Conservation (phyloP, 441 rosid species). For the Daphne laureola region DNA sequence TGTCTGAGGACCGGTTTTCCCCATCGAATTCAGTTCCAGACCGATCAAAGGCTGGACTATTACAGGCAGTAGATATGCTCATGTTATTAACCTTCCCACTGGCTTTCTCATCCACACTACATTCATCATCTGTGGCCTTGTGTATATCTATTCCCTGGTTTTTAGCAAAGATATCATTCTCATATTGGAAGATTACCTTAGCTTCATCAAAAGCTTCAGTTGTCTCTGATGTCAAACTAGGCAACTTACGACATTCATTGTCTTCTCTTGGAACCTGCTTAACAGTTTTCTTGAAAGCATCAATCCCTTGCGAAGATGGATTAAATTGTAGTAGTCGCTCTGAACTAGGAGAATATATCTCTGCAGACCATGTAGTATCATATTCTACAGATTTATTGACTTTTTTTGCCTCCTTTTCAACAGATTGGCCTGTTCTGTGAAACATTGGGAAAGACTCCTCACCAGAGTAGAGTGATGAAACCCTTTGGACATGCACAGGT, state of each 20-base stretch:
- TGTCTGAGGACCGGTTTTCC: slow-evolving; percentile 42
- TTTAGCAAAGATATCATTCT: slow-evolving; percentile 15
- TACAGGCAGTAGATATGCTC: no score
- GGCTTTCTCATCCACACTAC: no score
- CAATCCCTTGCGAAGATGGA: slow-evolving; percentile 15
- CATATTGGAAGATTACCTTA: slow-evolving; percentile 18
- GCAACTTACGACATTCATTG: slow-evolving; percentile 12
- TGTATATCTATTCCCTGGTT: slow-evolving; percentile 4
- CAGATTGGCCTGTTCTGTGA: slow-evolving; percentile 19
- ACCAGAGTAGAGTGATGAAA: slow-evolving; percentile 19
- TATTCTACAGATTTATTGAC: background rate
- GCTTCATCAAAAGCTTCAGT: slow-evolving; percentile 7
- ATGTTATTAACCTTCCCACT: no score
- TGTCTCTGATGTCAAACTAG: slow-evolving; percentile 9
- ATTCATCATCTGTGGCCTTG: no score
- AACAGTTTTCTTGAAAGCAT: slow-evolving; percentile 17
- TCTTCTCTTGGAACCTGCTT: slow-evolving; percentile 1
- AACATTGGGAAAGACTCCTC: slow-evolving; percentile 25
- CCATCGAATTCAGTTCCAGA: slow-evolving; percentile 10
- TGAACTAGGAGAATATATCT: slow-evolving; percentile 11
- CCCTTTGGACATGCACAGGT: slow-evolving; percentile 11
- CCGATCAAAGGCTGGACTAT: no score
- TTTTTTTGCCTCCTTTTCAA: slow-evolving; percentile 16
- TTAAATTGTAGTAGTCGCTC: slow-evolving; percentile 12
- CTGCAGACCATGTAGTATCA: slow-evolving; percentile 4